Percentiles rank a stretch among this genome's conserved stretches.
These are phyloP conservation scores for Berkeleyomyces rouxiae DNA, from an alignment of 2,329 filamentous ascomycete species.

Conservation along the genomic window DNA sequence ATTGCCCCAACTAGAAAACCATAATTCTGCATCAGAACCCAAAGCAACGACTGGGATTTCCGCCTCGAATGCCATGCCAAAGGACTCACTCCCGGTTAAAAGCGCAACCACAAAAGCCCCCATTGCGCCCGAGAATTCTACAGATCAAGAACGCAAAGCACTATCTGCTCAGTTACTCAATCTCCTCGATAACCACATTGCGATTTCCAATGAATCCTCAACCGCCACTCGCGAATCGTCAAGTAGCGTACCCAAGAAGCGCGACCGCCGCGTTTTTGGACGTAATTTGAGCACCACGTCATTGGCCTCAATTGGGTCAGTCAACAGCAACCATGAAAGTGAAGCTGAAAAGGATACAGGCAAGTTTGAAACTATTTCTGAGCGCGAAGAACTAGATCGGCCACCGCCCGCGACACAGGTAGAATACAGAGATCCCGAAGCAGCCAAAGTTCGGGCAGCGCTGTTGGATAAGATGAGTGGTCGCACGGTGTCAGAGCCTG, in stretches of 20 bases:
- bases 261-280: conserved; percentile 37
- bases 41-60: not conserved
- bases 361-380: not conserved
- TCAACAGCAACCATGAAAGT: conserved; percentile 10
- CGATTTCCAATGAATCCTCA: not conserved
- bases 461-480: conserved; percentile 29
- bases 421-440: conserved; percentile 35
- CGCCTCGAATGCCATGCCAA: not conserved
- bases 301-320: conserved; percentile 9
- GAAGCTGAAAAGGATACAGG: conserved; percentile 15
- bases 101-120: not conserved
- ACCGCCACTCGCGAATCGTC: conserved; percentile 15
- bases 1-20: not conserved
- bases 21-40: not conserved
- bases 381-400: not conserved
- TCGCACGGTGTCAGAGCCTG: not conserved
- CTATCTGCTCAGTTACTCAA: conserved; percentile 12
- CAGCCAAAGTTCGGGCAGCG: conserved; percentile 26
- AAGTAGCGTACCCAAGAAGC: conserved; percentile 17
- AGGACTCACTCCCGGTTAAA: not conserved
- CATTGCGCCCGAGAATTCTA: not conserved
- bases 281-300: conserved; percentile 41
- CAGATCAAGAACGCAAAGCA: conserved; percentile 7
- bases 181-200: conserved; percentile 12
- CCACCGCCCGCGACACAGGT: conserved; percentile 34